A percentile compares a stretch with the other conserved stretches of the same genome.
Evolutionary conservation across 169 alveolate genomes (phyloP).

Genomic region (Besnoitia besnoiti): DNA sequence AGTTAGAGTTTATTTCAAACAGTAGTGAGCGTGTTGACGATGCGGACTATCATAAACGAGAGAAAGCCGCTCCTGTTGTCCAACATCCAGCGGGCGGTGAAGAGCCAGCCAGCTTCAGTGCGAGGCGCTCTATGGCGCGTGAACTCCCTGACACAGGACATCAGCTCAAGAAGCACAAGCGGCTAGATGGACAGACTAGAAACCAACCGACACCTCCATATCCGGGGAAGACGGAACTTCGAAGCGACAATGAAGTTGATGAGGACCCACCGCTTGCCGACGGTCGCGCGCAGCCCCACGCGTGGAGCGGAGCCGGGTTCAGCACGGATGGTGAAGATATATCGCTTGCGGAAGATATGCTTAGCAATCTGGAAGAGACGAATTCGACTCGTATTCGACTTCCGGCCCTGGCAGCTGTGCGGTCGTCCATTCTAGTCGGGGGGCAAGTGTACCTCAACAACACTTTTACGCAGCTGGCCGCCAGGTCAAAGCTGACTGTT

Average conservation of each 20-base stretch:
- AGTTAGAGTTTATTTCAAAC: not conserved
- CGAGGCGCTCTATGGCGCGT: not conserved
- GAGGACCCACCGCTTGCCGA: not conserved
- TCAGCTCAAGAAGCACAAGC: not conserved
- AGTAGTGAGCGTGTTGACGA: not conserved
- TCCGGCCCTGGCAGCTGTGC: not conserved
- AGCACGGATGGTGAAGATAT: not conserved
- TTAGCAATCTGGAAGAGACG: not conserved
- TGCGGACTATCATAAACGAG: not conserved
- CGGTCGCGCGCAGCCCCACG: not conserved
- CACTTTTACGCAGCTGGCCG: not conserved
- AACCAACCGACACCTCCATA: not conserved
- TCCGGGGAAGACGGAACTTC: not conserved
- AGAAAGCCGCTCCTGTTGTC: not conserved
- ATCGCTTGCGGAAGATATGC: constrained; percentile 6
- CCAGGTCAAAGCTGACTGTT: constrained; percentile 1
- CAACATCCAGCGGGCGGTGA: not conserved
- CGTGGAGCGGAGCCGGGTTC: not conserved
- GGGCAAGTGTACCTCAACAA: constrained; percentile 17
- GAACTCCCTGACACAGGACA: not conserved
- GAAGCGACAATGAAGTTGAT: not conserved
- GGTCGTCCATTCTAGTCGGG: constrained; percentile 26
- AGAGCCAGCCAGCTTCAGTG: not conserved
- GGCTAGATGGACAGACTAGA: not conserved
- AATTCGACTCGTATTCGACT: not conserved